Evolutionary conservation across 75 land plant genomes (phyloP), one percentile per base, ranked within the genome.

Genomic region (Pinus tabuliformis): DNA sequence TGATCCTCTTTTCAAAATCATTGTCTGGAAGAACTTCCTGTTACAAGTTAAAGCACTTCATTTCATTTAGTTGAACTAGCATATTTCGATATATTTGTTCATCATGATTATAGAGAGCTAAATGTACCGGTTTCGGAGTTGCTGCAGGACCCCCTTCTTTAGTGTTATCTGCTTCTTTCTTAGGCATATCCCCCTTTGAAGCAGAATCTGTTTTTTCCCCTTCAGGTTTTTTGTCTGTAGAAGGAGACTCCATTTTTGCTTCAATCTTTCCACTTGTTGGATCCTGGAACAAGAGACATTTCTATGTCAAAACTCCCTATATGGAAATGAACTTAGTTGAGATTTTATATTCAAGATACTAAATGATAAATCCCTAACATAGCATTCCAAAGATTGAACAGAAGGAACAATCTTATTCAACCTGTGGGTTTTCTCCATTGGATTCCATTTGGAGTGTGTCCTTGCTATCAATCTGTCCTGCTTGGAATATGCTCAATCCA

Each of bases 1-100:
- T 79, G 18, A 94, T 92, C n/a, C 95, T 90, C 78, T 94, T 94
- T 80, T 94, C 97, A 81, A 94, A 94, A 73, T 94, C 97, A 81
- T 94, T 94, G 73, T 94, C 97, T 24, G 93, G 91, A 64, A 83
- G 70, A 36, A 83, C 83, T 72, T 92, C 95, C 95, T 92, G 80
- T 76, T 72, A 54, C 58, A 73, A 24, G 22, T 54, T 73, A 73
- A 52, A 22, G 14, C 54, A 73, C 45, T 15, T 5, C 5, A 42
- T 15, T 15, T 5, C 5, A 42, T 15, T 73, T 24, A 73, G 74
- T 16, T 12, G 37, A 71, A 21, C 56, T 71, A 71, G 20, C 42
- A 49, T 42, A 68, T 68, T 68, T 68, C 3, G 4, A n/a, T 12
- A 42, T 68, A 37, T 68, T 17, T 39, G 18, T 20, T 68, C 72